Evolutionary conservation across 1,284 basidiomycete genomes (phyloP), one percentile per base, ranked within the genome.

Genomic region (Microbotryum violaceum): DNA sequence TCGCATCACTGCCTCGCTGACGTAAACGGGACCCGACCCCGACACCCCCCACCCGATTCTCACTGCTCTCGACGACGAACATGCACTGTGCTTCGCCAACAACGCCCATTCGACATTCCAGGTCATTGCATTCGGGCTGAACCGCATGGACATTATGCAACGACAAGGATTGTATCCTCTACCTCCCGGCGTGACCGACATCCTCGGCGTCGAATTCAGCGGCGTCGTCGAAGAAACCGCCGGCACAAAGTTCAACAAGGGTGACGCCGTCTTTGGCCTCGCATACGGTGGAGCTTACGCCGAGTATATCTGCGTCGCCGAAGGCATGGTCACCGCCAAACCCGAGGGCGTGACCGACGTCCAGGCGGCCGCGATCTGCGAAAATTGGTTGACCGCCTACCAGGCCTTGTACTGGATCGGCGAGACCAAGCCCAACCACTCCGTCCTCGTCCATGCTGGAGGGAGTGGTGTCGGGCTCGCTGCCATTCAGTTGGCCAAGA

Each of bases 151-250:
- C 74, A 81, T 91, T 52, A 65, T 75, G 47, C 91, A 60, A 49
- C 55, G 56, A 6, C 48, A 44, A 42, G 64, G 63, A 21, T 16
- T 48, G 55, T 93, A 93, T 73, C 86, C 90, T 2, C 74, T 84
- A 4, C 93, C 92, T 10, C 82, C 86, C 18, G 88, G 87, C 55
- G 82, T 85, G 18, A 85, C 86, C 20, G 75, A 80, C 54, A 86
- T 94, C 72, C 80, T 97, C 29, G 92, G 94, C 9, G 90, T 97
- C 58, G 93, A 97, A 76, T 97, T 96, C 75, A 84, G 89, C 21
- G 91, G 91, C 4, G 61, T 60, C 5, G 80, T 94, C 61, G 78
- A 80, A 45, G 79, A 84, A 63, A 69, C 86, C 16, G 87, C 85
- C 2, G 74, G 79, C 23, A 79, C 77, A 27, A 76, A 78, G 51